Percentiles rank a stretch among this genome's conserved stretches.
Conservation (phyloP, 2,329 filamentous ascomycete species). For the Verticillium longisporum region DNA sequence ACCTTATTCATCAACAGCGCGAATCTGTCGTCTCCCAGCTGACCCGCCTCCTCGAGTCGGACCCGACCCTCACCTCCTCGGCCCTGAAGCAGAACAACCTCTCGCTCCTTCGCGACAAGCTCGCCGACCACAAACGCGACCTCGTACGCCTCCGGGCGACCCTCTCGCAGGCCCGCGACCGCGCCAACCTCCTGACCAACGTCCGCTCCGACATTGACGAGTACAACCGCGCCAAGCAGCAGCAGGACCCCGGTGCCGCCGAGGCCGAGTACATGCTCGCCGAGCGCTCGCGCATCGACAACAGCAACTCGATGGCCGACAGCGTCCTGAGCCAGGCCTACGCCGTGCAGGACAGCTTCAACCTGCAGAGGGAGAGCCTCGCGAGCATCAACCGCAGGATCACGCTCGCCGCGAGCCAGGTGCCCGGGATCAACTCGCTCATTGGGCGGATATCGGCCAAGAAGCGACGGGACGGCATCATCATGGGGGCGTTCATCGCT, state of each 20-base stretch:
- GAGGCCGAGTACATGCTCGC: slow-evolving; percentile 98
- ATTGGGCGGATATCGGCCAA: slow-evolving; percentile 91
- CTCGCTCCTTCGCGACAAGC: slow-evolving; percentile 81
- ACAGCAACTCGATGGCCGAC: slow-evolving; percentile 84
- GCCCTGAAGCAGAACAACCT: slow-evolving; percentile 97
- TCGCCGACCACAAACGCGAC: slow-evolving; percentile 80
- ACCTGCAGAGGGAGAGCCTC: slow-evolving; percentile 78
- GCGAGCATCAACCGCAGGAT: slow-evolving; percentile 87
- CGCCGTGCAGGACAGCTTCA: slow-evolving; percentile 89
- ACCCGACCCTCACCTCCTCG: slow-evolving; percentile 78
- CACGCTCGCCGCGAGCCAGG: slow-evolving; percentile 78
- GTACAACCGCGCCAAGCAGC: slow-evolving; percentile 58
- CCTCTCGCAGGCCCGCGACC: slow-evolving; percentile 72
- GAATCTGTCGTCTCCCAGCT: slow-evolving; percentile 78
- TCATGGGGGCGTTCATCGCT: slow-evolving; percentile 85
- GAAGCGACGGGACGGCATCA: slow-evolving; percentile 90
- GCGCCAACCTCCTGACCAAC: slow-evolving; percentile 82
- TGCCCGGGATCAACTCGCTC: slow-evolving; percentile 86
- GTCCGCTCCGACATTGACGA: slow-evolving; percentile 89
- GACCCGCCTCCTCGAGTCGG: slow-evolving; percentile 83
- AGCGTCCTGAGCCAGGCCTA: slow-evolving; percentile 92
- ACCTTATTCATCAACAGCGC: slow-evolving; percentile 46
- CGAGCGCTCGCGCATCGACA: slow-evolving; percentile 78
- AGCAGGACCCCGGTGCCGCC: slow-evolving; percentile 63
- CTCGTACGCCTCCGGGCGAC: slow-evolving; percentile 66